Base-by-base conservation (phyloP, 805 yeast species). In the Starmerella bombicola region DNA sequence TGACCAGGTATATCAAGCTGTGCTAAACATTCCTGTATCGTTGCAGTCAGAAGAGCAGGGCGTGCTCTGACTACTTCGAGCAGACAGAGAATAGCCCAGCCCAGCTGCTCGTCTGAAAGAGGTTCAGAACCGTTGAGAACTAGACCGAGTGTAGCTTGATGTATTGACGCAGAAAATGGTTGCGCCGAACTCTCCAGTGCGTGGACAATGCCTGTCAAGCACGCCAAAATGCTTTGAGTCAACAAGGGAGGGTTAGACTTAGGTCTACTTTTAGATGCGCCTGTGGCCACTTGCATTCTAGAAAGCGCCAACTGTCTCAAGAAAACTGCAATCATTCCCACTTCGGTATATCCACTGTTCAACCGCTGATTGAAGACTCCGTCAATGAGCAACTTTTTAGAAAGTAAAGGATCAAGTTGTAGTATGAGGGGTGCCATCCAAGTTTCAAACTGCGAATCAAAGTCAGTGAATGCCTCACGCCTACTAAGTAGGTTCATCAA, bases 71-170 rank as follows among this genome's bases (percentile, higher is more conserved):
- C 43, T 5, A 52, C 33, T 10, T 33, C 30, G 6, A 34, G 35
- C 18, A 49, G 16, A 19, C 48, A 38, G 4, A 36, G 30, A 9
- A 49, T 31, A 4, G 35, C 31, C 12, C 36, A 38, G 3, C 33
- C 41, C 10, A 45, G 29, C 36, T 37, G 36, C 4, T 17, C 36
- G 7, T 41, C 37, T 8, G 38, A 29, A 12, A 43, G 40, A 3
- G 38, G 32, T 4, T 33, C 22, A 10, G 33, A 29, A 16, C 38
- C 35, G 26, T 51, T 48, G n/a, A 52, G 24, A n/a, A 53, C 17
- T 10, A 44, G 33, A 1, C 51, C 50, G 5, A 51, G 33, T 3
- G 40, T 39, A 3, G 49, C 48, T 20, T 50, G 52, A 22, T 52
- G 51, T 5, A 53, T 36, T 1, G 50, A 38, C 15, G 37, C 43